Percentiles rank a stretch among this genome's conserved stretches.
Conservation (phyloP, 495 filamentous ascomycete genomes). For the Penicillium simplicissimum region DNA sequence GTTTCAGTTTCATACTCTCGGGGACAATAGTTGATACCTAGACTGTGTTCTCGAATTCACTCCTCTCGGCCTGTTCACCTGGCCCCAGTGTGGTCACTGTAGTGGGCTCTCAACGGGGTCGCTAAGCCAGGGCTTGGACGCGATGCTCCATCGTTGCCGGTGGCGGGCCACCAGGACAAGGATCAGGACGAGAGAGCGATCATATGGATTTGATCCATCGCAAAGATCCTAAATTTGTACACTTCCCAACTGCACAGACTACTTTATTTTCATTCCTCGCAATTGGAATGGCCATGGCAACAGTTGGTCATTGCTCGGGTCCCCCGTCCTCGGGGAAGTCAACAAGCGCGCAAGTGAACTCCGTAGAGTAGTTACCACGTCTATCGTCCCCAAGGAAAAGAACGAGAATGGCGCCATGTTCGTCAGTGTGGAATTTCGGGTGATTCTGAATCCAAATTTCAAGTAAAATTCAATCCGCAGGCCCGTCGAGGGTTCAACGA, state of each 20-base stretch:
- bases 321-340: background rate
- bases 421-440: background rate
- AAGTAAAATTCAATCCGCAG: background rate
- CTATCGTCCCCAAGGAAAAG: background rate
- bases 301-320: background rate
- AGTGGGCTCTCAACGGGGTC: background rate
- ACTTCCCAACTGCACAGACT: background rate
- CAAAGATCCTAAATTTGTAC: background rate
- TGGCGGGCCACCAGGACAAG: slow-evolving; percentile 10
- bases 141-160: slow-evolving; percentile 18
- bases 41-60: background rate
- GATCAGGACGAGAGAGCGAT: background rate
- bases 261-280: background rate
- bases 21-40: background rate
- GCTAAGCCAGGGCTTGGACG: slow-evolving; percentile 14
- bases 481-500: background rate
- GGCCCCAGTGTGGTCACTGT: background rate
- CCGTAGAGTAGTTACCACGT: background rate
- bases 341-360: background rate
- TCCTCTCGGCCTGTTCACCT: background rate
- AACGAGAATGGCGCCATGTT: background rate
- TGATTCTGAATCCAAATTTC: background rate
- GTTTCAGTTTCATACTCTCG: background rate
- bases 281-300: background rate
- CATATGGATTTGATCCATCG: background rate